Evolutionary conservation across 768 basidiomycete species (phyloP).

Genomic region (Boletus vinaceobasis): DNA sequence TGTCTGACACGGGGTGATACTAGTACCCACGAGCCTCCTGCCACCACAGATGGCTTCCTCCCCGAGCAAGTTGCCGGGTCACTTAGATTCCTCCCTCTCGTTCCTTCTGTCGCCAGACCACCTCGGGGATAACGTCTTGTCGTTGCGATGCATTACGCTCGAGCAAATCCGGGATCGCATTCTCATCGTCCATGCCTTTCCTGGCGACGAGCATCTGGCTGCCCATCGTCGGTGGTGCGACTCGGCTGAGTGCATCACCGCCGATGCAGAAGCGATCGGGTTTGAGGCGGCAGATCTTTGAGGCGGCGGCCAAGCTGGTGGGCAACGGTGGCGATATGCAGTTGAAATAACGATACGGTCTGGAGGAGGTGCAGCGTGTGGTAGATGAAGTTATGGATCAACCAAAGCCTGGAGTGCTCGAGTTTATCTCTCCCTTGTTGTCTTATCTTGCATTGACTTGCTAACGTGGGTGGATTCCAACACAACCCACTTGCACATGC

Average conservation of each 20-base stretch:
- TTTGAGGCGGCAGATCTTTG: slow-evolving; percentile 33
- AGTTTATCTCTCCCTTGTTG: slow-evolving; percentile 4
- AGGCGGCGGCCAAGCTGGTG: slow-evolving; percentile 33
- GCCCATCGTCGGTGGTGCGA: slow-evolving; percentile 47
- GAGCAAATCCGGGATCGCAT: slow-evolving; percentile 34
- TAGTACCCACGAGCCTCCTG: slow-evolving; percentile 40
- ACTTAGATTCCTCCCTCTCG: slow-evolving; percentile 26
- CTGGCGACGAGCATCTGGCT: slow-evolving; percentile 57
- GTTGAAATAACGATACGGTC: slow-evolving; percentile 47
- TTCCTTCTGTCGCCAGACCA: slow-evolving; percentile 39
- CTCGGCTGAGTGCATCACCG: slow-evolving; percentile 33
- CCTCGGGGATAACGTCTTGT: slow-evolving; percentile 59
- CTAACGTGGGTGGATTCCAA: background rate
- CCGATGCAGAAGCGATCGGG: slow-evolving; percentile 31
- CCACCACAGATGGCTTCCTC: slow-evolving; percentile 23
- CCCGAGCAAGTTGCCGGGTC: slow-evolving; percentile 27
- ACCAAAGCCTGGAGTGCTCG: slow-evolving; percentile 5
- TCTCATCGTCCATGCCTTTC: slow-evolving; percentile 27
- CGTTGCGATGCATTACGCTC: slow-evolving; percentile 50
- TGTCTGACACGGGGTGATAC: background rate
- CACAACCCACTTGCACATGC: slow-evolving; percentile 61
- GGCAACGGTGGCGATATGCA: slow-evolving; percentile 61
- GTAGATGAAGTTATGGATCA: slow-evolving; percentile 5
- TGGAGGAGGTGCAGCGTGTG: slow-evolving; percentile 48
- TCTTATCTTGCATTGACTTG: background rate